Evolutionary conservation across 768 basidiomycete species (phyloP).

Genomic region (Russula abietina): DNA sequence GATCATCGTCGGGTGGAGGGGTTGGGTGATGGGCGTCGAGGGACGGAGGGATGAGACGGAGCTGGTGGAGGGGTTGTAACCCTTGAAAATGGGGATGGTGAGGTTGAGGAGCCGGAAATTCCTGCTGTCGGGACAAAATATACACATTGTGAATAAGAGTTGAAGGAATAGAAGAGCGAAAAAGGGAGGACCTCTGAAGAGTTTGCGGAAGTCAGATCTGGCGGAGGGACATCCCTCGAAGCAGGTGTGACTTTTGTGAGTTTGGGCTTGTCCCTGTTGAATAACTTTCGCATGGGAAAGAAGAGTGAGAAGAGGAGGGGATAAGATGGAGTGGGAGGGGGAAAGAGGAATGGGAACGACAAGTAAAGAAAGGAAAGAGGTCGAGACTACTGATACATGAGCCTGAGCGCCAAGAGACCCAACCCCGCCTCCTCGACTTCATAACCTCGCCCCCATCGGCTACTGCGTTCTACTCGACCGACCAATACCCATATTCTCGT

Average conservation of each 20-base stretch:
- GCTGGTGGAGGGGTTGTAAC: conserved; percentile 15
- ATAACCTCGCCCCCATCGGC: not conserved
- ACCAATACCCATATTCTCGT: not conserved
- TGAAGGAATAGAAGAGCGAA: not conserved
- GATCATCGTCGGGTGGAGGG: conserved; percentile 37
- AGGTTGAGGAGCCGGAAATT: conserved; percentile 14
- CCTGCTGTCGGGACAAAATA: not conserved
- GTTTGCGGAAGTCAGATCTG: conserved; percentile 31
- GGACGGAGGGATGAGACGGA: conserved; percentile 14
- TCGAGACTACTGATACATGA: conserved; percentile 7
- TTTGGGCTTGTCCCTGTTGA: conserved; percentile 47
- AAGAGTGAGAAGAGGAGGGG: not conserved
- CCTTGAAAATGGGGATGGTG: conserved; percentile 6
- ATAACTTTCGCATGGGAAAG: conserved; percentile 53
- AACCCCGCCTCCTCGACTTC: not conserved
- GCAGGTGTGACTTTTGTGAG: conserved; percentile 30
- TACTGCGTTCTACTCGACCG: not conserved
- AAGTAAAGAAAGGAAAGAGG: not conserved
- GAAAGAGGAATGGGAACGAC: not conserved
- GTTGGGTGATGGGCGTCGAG: conserved; percentile 28
- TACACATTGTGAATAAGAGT: not conserved
- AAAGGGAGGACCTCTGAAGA: conserved; percentile 27
- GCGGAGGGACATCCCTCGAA: conserved; percentile 26
- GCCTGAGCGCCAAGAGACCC: conserved; percentile 7
- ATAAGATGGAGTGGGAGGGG: not conserved